phyloP scores from a whole-genome alignment of 2,329 filamentous ascomycete species.

The Hypoxylon sp. region DNA sequence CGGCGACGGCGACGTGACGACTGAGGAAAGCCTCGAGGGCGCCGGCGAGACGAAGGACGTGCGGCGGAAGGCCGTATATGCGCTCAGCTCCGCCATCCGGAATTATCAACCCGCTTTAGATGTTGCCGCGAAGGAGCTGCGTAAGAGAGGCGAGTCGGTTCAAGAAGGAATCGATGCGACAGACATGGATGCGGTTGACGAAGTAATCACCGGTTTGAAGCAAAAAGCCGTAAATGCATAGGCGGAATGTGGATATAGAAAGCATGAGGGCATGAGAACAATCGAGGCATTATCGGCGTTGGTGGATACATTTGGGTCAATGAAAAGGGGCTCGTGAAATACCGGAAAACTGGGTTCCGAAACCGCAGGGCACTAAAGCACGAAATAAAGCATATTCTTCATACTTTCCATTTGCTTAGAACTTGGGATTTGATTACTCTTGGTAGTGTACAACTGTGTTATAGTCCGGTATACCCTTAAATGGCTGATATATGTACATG shows the following conservation, averaged over 20 bases:
- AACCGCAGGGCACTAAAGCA: conserved; percentile 6
- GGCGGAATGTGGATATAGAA: no score
- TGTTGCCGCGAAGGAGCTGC: conserved; percentile 71
- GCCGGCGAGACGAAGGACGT: conserved; percentile 70
- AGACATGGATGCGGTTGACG: conserved; percentile 89
- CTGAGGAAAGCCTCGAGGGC: conserved; percentile 15
- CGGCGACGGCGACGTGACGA: conserved; percentile 24
- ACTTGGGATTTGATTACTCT: conserved; percentile 9
- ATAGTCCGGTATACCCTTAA: conserved; percentile 32
- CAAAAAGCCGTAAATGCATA: conserved; percentile 59
- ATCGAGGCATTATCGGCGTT: conserved; percentile 39
- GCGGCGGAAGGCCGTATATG: conserved; percentile 88
- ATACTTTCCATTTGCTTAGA: conserved; percentile 7
- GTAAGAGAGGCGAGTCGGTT: conserved; percentile 64
- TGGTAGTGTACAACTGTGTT: conserved; percentile 47
- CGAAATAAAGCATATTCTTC: neutral
- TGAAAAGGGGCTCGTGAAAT: conserved; percentile 33
- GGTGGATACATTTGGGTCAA: conserved; percentile 28
- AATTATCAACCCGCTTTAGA: conserved; percentile 91
- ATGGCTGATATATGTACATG: conserved; percentile 38
- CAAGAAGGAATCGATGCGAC: conserved; percentile 77
- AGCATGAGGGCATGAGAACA: conserved; percentile 2
- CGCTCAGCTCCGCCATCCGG: conserved; percentile 84
- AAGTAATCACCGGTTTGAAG: conserved; percentile 75
- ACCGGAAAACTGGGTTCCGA: conserved; percentile 9